Conservation (phyloP, 352 stramenopile genomes). For the Pythium rishiriense region DNA sequence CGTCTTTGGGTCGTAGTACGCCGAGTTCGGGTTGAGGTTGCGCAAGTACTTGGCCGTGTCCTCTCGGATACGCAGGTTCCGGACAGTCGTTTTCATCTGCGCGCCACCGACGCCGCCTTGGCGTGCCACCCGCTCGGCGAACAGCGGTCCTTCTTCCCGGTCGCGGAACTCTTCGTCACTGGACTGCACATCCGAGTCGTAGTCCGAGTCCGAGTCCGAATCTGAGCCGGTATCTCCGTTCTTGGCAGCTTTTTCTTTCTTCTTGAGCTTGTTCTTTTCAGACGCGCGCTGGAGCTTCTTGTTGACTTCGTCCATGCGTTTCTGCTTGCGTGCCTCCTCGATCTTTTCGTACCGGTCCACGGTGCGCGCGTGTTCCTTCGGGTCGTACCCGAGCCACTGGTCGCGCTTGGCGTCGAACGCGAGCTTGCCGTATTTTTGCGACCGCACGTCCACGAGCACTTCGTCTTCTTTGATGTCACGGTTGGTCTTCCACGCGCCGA, state of each 20-base stretch:
- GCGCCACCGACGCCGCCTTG: slow-evolving; percentile 96
- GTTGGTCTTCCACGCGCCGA: slow-evolving; percentile 92
- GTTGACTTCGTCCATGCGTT: slow-evolving; percentile 78
- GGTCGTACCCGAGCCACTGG: slow-evolving; percentile 95
- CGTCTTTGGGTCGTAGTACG: slow-evolving; percentile 99
- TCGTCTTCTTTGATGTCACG: slow-evolving; percentile 88
- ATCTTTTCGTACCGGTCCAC: slow-evolving; percentile 84
- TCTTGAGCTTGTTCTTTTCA: slow-evolving; percentile 38
- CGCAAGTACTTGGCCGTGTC: slow-evolving; percentile 99
- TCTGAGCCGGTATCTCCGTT: slow-evolving; percentile 22
- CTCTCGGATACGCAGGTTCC: slow-evolving; percentile 98
- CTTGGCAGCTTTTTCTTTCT: slow-evolving; percentile 5
- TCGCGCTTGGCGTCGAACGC: slow-evolving; percentile 98
- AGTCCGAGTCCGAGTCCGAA: slow-evolving; percentile 87
- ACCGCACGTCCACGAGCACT: slow-evolving; percentile 82
- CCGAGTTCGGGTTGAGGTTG: slow-evolving; percentile 98
- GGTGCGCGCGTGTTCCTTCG: slow-evolving; percentile 76
- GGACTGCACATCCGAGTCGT: slow-evolving; percentile 85
- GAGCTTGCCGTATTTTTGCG: slow-evolving; percentile 91
- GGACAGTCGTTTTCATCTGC: slow-evolving; percentile 97
- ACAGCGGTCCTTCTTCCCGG: slow-evolving; percentile 92
- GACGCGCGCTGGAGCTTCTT: slow-evolving; percentile 61
- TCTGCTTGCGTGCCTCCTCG: slow-evolving; percentile 74
- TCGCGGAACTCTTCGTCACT: slow-evolving; percentile 92
- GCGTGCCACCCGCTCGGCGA: slow-evolving; percentile 92